A percentile compares a stretch with the other conserved stretches of the same genome.
Conservation (phyloP, 805 yeast genomes). For the Ogataea polymorpha region DNA sequence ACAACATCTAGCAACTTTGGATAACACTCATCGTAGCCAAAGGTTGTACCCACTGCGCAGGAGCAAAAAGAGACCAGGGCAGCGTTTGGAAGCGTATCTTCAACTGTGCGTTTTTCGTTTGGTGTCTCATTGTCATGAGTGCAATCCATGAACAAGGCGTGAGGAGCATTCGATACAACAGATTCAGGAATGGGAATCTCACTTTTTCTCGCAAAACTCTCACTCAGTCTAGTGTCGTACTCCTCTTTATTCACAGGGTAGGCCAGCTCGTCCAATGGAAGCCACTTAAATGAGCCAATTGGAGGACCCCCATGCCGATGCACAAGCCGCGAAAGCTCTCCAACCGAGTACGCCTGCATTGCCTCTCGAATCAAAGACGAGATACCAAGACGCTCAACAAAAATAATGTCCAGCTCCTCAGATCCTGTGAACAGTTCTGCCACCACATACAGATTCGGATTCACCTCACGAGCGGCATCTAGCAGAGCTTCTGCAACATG, state of each 20-base stretch:
- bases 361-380: constrained; percentile 92
- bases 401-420: constrained; percentile 83
- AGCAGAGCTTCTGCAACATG: constrained; percentile 89
- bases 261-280: constrained; percentile 72
- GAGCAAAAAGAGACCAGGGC: constrained; percentile 91
- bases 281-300: constrained; percentile 83
- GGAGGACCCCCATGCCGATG: constrained; percentile 95
- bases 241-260: constrained; percentile 54
- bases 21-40: constrained; percentile 91
- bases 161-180: constrained; percentile 72
- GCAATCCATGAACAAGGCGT: constrained; percentile 95
- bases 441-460: constrained; percentile 86
- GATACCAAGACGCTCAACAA: constrained; percentile 87
- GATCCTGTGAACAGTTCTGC: constrained; percentile 95
- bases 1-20: constrained; percentile 82
- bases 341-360: constrained; percentile 92
- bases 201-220: constrained; percentile 41
- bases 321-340: constrained; percentile 78
- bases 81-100: constrained; percentile 92
- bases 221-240: constrained; percentile 18
- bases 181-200: constrained; percentile 68
- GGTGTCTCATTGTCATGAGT: constrained; percentile 96
- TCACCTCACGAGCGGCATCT: constrained; percentile 80
- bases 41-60: constrained; percentile 90
- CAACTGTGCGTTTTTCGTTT: constrained; percentile 83